A percentile compares a stretch with the other conserved stretches of the same genome.
Conservation (phyloP, 345 rosid genomes). For the Acer saccharum region DNA sequence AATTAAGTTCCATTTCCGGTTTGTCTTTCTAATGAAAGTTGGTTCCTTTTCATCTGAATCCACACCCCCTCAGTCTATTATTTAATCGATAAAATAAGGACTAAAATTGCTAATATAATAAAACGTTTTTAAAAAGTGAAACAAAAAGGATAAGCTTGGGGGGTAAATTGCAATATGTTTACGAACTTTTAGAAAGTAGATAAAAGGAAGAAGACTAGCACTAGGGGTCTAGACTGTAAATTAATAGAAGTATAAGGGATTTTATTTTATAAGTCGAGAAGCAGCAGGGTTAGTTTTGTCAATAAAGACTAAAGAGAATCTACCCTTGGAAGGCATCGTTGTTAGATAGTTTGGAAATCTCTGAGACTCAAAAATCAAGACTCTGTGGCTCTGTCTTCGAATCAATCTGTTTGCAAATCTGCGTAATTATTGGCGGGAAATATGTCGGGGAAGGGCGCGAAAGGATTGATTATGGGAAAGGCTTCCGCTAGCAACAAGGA, state of each 20-base stretch:
- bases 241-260: not conserved
- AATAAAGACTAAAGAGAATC: not conserved
- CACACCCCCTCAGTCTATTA: too few relatives aligned
- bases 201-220: not conserved
- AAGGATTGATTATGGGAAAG: conserved; percentile 57
- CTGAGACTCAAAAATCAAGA: not conserved
- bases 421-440: conserved; percentile 26
- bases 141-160: too few relatives aligned
- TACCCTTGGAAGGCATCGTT: not conserved
- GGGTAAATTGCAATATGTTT: too few relatives aligned
- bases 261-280: not conserved
- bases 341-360: conserved; percentile 5
- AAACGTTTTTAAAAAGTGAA: too few relatives aligned
- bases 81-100: too few relatives aligned
- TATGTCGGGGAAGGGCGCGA: conserved; percentile 68
- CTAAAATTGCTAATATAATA: too few relatives aligned
- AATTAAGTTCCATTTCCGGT: too few relatives aligned
- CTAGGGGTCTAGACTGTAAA: not conserved
- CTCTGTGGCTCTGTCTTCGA: not conserved
- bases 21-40: too few relatives aligned
- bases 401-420: not conserved
- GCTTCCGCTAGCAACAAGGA: conserved; percentile 39
- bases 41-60: too few relatives aligned
- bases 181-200: not conserved
- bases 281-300: conserved; percentile 12